Conservation (phyloP, 2,329 filamentous ascomycete species). For the Tolypocladium amazonense region DNA sequence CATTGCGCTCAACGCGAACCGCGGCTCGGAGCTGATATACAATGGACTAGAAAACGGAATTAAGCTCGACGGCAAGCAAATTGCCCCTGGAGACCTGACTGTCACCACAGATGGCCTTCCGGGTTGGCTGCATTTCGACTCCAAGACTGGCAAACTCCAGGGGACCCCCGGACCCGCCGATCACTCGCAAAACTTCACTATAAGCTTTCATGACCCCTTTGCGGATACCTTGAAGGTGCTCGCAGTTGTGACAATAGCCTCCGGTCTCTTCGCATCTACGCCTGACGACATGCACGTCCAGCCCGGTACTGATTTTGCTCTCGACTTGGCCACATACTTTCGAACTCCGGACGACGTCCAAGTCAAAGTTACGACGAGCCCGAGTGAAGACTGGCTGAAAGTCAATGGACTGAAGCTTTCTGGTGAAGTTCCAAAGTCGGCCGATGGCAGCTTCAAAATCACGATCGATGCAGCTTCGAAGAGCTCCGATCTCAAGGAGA, state of each 20-base stretch:
- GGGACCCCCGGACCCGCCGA: conserved; percentile 54
- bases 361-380: conserved; percentile 23
- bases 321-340: conserved; percentile 33
- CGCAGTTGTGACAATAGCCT: conserved; percentile 27
- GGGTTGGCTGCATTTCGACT: conserved; percentile 59
- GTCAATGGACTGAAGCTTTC: conserved; percentile 26
- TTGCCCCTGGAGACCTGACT: conserved; percentile 39
- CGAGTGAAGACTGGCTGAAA: conserved; percentile 31
- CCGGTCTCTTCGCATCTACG: conserved; percentile 28
- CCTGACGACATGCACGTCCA: conserved; percentile 28
- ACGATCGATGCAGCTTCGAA: conserved; percentile 22
- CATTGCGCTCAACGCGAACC: conserved; percentile 46
- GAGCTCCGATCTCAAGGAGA: conserved; percentile 21
- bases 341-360: conserved; percentile 25
- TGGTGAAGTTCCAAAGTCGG: conserved; percentile 27
- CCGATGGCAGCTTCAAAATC: conserved; percentile 19
- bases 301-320: conserved; percentile 28
- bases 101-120: conserved; percentile 45
- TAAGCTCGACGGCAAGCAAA: conserved; percentile 44
- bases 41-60: conserved; percentile 39
- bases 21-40: conserved; percentile 41
- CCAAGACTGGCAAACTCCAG: conserved; percentile 46
- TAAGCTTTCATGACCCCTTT: conserved; percentile 48
- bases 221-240: conserved; percentile 48
- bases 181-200: conserved; percentile 49